These are phyloP conservation scores for Grigorovia yakushimaensis DNA, from an alignment of 805 yeast species.

Conservation along the genomic window DNA sequence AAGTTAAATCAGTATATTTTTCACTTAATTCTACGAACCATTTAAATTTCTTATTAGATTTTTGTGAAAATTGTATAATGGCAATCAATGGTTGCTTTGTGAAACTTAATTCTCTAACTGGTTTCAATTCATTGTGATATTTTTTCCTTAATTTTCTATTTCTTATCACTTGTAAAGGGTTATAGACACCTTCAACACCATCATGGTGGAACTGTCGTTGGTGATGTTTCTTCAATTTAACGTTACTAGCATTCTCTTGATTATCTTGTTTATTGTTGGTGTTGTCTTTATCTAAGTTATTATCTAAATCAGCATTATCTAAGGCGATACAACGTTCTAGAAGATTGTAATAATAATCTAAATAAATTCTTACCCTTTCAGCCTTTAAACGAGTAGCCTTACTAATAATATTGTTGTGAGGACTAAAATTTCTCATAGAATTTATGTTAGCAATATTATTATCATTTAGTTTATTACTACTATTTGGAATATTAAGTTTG, in stretches of 20 bases:
- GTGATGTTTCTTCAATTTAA: background rate
- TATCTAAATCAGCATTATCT: constrained; percentile 6
- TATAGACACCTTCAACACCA: constrained; percentile 59
- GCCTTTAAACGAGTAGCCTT: constrained; percentile 22
- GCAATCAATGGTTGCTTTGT: constrained; percentile 54
- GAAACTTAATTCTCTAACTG: constrained; percentile 35
- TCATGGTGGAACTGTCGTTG: constrained; percentile 25
- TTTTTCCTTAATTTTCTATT: constrained; percentile 52
- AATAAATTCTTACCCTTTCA: constrained; percentile 25
- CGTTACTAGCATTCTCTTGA: too few relatives aligned
- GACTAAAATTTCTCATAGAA: background rate
- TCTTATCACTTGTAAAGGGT: constrained; percentile 75
- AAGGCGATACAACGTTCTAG: constrained; percentile 34
- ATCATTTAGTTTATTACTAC: background rate
- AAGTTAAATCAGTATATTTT: constrained; percentile 42
- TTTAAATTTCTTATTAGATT: constrained; percentile 33
- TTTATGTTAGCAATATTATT: background rate
- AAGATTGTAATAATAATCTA: constrained; percentile 41
- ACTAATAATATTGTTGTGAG: background rate
- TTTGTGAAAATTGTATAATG: constrained; percentile 42
- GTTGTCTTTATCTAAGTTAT: background rate
- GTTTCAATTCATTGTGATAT: constrained; percentile 30
- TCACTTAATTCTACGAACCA: constrained; percentile 65
- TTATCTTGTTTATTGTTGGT: background rate
- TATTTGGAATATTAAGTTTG: background rate